Evolutionary conservation across 768 basidiomycete genomes (phyloP).

Genomic region (Galerina sulciceps): DNA sequence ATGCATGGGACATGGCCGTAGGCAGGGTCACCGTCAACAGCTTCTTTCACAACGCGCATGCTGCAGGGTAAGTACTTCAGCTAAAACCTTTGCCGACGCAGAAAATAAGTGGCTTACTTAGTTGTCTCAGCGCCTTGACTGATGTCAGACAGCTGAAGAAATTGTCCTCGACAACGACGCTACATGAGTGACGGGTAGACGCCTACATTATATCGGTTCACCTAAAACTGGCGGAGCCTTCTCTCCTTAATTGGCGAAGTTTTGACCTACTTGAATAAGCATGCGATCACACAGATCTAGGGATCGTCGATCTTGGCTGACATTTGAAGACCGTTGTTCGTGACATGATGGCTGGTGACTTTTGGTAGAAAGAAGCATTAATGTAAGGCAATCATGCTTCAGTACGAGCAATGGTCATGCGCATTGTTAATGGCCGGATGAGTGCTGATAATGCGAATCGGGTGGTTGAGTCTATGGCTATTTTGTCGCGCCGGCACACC

Average conservation of each 20-base stretch:
- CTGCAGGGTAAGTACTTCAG: no score
- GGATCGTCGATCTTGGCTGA: constrained; percentile 98
- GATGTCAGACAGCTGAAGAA: constrained; percentile 99
- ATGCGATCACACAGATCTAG: constrained; percentile 96
- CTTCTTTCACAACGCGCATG: constrained; percentile 98
- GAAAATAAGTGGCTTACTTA: constrained; percentile 30
- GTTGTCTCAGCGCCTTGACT: constrained; percentile 99
- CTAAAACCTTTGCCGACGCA: no score
- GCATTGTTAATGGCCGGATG: constrained; percentile 93
- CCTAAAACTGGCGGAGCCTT: constrained; percentile 93
- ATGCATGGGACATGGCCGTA: constrained; percentile 97
- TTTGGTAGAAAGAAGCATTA: constrained; percentile 95
- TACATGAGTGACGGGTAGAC: constrained; percentile 99
- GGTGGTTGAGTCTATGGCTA: constrained; percentile 90
- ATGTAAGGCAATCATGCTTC: constrained; percentile 96
- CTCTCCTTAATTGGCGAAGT: constrained; percentile 99
- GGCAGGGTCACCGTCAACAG: constrained; percentile 99
- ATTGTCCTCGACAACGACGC: constrained; percentile 95
- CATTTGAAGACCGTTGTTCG: constrained; percentile 99
- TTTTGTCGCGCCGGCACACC: constrained; percentile 97
- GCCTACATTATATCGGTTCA: constrained; percentile 93
- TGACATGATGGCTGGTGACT: constrained; percentile 98
- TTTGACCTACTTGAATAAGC: constrained; percentile 98
- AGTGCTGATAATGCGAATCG: constrained; percentile 99
- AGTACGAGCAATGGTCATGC: constrained; percentile 95